phyloP scores from a whole-genome alignment of 1,284 basidiomycete genomes.

The Volvariella volvacea region DNA sequence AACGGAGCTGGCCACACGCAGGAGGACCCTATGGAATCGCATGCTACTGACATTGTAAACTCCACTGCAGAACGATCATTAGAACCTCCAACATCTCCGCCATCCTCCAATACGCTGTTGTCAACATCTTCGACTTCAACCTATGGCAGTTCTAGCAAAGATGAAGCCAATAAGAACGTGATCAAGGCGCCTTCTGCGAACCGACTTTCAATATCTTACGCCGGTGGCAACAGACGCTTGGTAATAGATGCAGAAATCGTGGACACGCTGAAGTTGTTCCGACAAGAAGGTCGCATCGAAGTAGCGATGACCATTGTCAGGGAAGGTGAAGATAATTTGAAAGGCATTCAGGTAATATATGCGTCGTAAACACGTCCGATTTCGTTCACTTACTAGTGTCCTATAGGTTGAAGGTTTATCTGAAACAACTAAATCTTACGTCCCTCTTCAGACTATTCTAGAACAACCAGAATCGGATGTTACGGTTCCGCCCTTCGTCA shows the following conservation, averaged over 20 bases:
- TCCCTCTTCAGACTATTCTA: slow-evolving; percentile 44
- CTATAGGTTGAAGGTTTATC: slow-evolving; percentile 75
- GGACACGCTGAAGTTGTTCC: slow-evolving; percentile 72
- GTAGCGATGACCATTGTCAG: slow-evolving; percentile 59
- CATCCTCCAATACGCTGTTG: slow-evolving; percentile 43
- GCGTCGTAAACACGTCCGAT: slow-evolving; percentile 18
- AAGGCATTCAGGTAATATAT: slow-evolving; percentile 61
- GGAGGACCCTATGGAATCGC: slow-evolving; percentile 2
- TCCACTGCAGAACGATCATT: slow-evolving; percentile 41
- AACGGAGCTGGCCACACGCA: slow-evolving; percentile 1
- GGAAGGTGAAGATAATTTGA: slow-evolving; percentile 50
- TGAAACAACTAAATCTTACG: slow-evolving; percentile 63
- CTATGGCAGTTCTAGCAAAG: slow-evolving; percentile 21
- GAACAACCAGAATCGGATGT: slow-evolving; percentile 40
- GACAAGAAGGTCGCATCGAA: slow-evolving; percentile 83
- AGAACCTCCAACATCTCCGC: slow-evolving; percentile 45
- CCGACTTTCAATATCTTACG: slow-evolving; percentile 91
- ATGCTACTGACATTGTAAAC: slow-evolving; percentile 6
- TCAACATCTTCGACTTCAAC: slow-evolving; percentile 45
- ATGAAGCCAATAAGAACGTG: slow-evolving; percentile 15
- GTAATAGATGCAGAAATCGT: slow-evolving; percentile 88
- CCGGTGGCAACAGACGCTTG: slow-evolving; percentile 78
- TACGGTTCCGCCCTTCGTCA: slow-evolving; percentile 65
- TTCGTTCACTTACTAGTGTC: slow-evolving; percentile 9
- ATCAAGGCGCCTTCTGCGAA: slow-evolving; percentile 57